These are phyloP conservation scores for Sabuloglossum arenarium DNA, from an alignment of 495 filamentous ascomycete species.

Conservation along the genomic window DNA sequence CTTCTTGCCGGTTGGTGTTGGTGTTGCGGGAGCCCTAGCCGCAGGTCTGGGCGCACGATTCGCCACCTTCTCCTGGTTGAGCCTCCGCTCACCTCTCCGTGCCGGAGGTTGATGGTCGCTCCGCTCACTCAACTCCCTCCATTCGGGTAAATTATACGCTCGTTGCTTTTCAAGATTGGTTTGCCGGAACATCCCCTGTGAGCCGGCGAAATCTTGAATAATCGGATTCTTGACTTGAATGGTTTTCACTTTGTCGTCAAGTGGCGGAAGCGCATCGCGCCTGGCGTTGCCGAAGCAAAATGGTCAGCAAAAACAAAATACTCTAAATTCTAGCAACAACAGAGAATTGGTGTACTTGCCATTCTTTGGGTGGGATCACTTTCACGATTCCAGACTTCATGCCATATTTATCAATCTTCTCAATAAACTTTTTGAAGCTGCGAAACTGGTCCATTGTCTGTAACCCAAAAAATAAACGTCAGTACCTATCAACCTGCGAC, in stretches of 20 bases:
- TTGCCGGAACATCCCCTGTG: constrained; percentile 82
- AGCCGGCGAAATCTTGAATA: constrained; percentile 90
- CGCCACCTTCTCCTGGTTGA: constrained; percentile 33
- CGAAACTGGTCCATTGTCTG: constrained; percentile 82
- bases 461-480: not conserved
- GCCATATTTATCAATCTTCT: constrained; percentile 77
- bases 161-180: constrained; percentile 89
- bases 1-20: constrained; percentile 13
- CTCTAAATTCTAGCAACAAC: constrained; percentile 2
- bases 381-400: constrained; percentile 96
- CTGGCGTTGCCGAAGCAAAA: constrained; percentile 17
- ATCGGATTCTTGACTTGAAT: constrained; percentile 93
- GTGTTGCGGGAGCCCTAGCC: constrained; percentile 10
- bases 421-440: constrained; percentile 74
- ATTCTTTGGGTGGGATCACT: constrained; percentile 84
- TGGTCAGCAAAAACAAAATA: constrained; percentile 2
- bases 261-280: constrained; percentile 47
- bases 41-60: constrained; percentile 21
- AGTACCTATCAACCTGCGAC: not conserved
- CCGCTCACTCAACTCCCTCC: constrained; percentile 78
- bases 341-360: constrained; percentile 29
- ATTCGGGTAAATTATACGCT: constrained; percentile 90
- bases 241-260: constrained; percentile 73
- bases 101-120: constrained; percentile 91
- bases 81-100: constrained; percentile 74